Conservation (phyloP, 2,329 filamentous ascomycete genomes). For the Sphaceloma murrayae region DNA sequence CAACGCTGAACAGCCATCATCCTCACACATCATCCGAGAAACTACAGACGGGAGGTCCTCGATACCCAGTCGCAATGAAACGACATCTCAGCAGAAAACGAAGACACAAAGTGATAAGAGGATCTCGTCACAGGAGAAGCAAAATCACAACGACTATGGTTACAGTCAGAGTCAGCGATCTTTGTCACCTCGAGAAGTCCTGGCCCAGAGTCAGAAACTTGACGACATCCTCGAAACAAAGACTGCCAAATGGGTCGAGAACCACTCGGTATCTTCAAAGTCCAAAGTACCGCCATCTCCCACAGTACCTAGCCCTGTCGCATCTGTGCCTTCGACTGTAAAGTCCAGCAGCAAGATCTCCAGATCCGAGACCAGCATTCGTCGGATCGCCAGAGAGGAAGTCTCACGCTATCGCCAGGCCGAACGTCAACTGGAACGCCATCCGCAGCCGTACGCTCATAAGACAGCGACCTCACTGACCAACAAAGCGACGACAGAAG, state of each 20-base stretch:
- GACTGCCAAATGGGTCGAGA: slow-evolving; percentile 8
- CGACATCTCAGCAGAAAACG: background rate
- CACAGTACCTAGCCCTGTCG: background rate
- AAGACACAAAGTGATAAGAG: no score
- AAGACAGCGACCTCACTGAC: slow-evolving; percentile 20
- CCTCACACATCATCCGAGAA: background rate
- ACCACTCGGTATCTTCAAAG: background rate
- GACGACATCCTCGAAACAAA: slow-evolving; percentile 11
- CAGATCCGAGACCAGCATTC: slow-evolving; percentile 18
- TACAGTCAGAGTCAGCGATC: slow-evolving; percentile 2
- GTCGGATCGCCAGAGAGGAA: slow-evolving; percentile 28
- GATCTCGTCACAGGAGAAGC: background rate
- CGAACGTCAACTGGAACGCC: slow-evolving; percentile 28
- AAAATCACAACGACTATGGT: background rate
- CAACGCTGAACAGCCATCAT: background rate
- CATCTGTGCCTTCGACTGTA: background rate
- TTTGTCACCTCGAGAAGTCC: slow-evolving; percentile 1
- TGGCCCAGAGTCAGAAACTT: slow-evolving; percentile 5
- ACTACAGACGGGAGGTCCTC: no score
- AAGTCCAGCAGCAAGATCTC: background rate
- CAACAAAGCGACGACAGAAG: no score
- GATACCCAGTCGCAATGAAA: no score
- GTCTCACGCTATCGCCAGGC: slow-evolving; percentile 27
- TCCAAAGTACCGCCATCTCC: background rate
- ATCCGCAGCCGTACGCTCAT: slow-evolving; percentile 26